Evolutionary conservation across 495 filamentous ascomycete genomes (phyloP).

Genomic region (Penicillium soppii): DNA sequence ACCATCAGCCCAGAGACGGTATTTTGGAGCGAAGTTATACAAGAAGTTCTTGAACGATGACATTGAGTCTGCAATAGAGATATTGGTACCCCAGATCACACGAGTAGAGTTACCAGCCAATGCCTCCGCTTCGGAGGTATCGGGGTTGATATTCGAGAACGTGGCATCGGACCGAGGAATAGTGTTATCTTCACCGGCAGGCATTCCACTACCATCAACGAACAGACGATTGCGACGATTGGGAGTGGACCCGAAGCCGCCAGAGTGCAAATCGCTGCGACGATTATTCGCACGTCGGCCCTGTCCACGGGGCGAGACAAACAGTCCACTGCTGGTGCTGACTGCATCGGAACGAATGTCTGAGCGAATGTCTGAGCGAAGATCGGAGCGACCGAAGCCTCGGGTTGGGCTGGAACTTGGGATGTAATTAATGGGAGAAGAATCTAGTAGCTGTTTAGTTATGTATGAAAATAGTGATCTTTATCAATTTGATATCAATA

Average conservation of each 20-base stretch:
- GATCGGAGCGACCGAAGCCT: constrained; percentile 34
- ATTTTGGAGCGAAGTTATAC: constrained; percentile 84
- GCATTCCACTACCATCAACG: constrained; percentile 77
- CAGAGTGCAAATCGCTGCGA: constrained; percentile 81
- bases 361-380: constrained; percentile 45
- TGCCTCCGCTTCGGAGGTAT: constrained; percentile 87
- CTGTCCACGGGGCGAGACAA: constrained; percentile 64
- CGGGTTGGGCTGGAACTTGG: constrained; percentile 81
- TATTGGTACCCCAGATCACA: constrained; percentile 96
- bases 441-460: constrained; percentile 54
- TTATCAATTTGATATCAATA: constrained; percentile 33
- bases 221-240: constrained; percentile 68
- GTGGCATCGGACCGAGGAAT: constrained; percentile 71
- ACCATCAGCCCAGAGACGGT: constrained; percentile 86
- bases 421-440: constrained; percentile 85
- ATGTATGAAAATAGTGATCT: not conserved
- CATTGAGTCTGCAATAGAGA: constrained; percentile 88
- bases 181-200: constrained; percentile 49
- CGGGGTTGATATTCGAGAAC: constrained; percentile 82
- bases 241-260: constrained; percentile 65
- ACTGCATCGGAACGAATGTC: constrained; percentile 56
- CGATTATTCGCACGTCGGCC: constrained; percentile 49
- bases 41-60: constrained; percentile 87
- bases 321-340: constrained; percentile 82
- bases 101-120: constrained; percentile 76